phyloP scores from a whole-genome alignment of 176 grass and related monocot genomes.

The Ananas comosus region DNA sequence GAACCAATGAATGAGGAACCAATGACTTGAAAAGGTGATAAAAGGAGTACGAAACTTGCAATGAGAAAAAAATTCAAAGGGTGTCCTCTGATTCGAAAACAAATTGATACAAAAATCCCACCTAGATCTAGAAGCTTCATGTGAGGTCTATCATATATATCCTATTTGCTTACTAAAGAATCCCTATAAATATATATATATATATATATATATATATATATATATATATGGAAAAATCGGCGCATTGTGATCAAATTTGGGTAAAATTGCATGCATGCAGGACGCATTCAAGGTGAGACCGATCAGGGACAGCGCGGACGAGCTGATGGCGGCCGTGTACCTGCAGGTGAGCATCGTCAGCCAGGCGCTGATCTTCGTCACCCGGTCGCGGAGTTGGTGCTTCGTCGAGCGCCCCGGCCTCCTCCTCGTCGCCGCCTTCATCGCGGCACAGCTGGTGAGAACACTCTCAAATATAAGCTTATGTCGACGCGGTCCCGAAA shows the following conservation, averaged over 20 bases:
- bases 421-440: constrained; percentile 39
- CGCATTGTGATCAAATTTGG: too few species aligned
- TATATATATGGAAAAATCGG: too few species aligned
- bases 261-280: constrained; percentile 21
- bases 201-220: not conserved
- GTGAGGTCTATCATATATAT: not conserved
- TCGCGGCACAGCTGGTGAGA: constrained; percentile 38
- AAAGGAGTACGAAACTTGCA: not conserved
- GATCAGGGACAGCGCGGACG: constrained; percentile 25
- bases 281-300: constrained; percentile 33
- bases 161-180: not conserved
- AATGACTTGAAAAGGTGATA: too few species aligned
- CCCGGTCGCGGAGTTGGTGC: constrained; percentile 44
- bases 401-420: constrained; percentile 47
- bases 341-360: constrained; percentile 81
- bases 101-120: not conserved
- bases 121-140: not conserved
- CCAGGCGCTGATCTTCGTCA: constrained; percentile 81
- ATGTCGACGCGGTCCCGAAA: too few species aligned
- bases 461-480: not conserved
- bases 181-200: not conserved
- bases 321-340: constrained; percentile 60
- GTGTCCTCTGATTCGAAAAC: not conserved
- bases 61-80: not conserved
- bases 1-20: not conserved